These are phyloP conservation scores for carrot (Daucus carota) DNA, from an alignment of 129 eudicot genomes.

Conservation along the genomic window DH1_v3.0 NC_030388.2:29621501-29622000, in stretches of 20 bases:
- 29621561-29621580: slow-evolving; percentile 82
- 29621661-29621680: slow-evolving; percentile 50
- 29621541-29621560: slow-evolving; percentile 65
- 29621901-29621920: not conserved
- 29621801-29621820: slow-evolving; percentile 42
- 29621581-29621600: slow-evolving; percentile 68
- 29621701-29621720: slow-evolving; percentile 82
- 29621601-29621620: slow-evolving; percentile 52
- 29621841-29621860: slow-evolving; percentile 58
- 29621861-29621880: slow-evolving; percentile 84
- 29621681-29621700: slow-evolving; percentile 82
- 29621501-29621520: too few species aligned
- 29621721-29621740: slow-evolving; percentile 69
- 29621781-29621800: slow-evolving; percentile 28
- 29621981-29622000: not conserved
- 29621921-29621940: too few species aligned
- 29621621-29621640: slow-evolving; percentile 48
- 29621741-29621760: slow-evolving; percentile 72
- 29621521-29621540: not conserved
- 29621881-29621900: slow-evolving; percentile 58
- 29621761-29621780: slow-evolving; percentile 39
- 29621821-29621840: slow-evolving; percentile 67
- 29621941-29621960: not conserved
- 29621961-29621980: not conserved
- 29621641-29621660: slow-evolving; percentile 80